Conservation (phyloP, 2,329 filamentous ascomycete genomes). For the Lecanicillium sp. region DNA sequence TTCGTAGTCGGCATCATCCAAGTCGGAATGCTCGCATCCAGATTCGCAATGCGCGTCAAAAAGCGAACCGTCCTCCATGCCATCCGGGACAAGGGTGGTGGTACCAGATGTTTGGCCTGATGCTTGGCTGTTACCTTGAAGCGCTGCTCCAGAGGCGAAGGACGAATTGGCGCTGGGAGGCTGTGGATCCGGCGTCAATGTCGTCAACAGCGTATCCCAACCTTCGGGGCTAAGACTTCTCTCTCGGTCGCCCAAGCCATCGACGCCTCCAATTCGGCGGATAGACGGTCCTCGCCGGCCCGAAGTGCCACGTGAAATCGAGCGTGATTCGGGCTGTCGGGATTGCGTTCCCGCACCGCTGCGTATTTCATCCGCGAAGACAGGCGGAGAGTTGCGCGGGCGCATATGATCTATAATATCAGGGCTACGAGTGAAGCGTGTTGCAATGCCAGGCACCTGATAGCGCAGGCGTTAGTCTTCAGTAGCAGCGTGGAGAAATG, state of each 20-base stretch:
- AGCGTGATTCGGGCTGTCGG: no score
- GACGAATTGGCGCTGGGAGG: constrained; percentile 75
- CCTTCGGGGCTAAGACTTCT: constrained; percentile 71
- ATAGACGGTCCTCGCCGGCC: constrained; percentile 3
- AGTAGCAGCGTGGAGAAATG: background rate
- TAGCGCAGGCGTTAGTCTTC: no score
- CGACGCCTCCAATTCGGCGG: constrained; percentile 27
- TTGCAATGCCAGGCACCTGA: constrained; percentile 1
- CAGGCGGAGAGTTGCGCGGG: no score
- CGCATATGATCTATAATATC: constrained; percentile 1
- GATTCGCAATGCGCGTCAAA: constrained; percentile 40
- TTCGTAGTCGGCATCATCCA: constrained; percentile 40
- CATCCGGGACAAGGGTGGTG: constrained; percentile 20
- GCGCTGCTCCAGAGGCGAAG: constrained; percentile 55
- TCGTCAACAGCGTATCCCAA: constrained; percentile 77
- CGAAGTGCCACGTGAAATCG: no score
- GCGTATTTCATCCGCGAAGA: no score
- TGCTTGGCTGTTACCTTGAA: constrained; percentile 28
- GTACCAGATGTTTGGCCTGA: constrained; percentile 16
- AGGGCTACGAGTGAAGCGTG: constrained; percentile 8
- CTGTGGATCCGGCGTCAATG: constrained; percentile 72
- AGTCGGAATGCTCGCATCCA: constrained; percentile 47
- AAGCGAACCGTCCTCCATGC: constrained; percentile 22
- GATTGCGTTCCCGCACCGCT: background rate
- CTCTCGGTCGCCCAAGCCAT: constrained; percentile 78